Evolutionary conservation across 1,284 basidiomycete species (phyloP), one percentile per base, ranked within the genome.

Genomic region (Trichosporon sp.): DNA sequence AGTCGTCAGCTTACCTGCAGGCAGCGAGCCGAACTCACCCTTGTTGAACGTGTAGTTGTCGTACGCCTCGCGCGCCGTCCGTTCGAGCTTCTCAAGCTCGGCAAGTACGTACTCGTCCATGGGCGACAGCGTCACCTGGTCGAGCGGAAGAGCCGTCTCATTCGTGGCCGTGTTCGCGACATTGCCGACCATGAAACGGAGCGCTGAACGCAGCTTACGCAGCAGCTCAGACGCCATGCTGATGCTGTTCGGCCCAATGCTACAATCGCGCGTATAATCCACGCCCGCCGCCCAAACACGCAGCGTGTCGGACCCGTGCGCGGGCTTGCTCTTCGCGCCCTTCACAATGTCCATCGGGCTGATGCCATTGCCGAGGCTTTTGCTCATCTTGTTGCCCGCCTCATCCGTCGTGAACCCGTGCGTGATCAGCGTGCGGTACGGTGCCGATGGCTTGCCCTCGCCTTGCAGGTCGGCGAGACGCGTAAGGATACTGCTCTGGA

Each of bases 331-430:
- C 90, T 88, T 83, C 34, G 90, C 90, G 23, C 95, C 96, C 70
- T 89, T 81, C 44, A 98, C 88, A 72, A 98, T 86, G 1, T 87
- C 87, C 84, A 92, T 85, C 0, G 96, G 97, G 76, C 90, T 93
- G 63, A 98, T 83, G 27, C 98, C 90, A 76, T 99, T 99, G 3
- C 96, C 96, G 18, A 92, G 81, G 1, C 92, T 95, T 85, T 99
- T 99, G 88, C 94, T 97, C 97, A 99, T 99, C 84, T 99, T 99
- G 83, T 90, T 89, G 4, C 95, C 95, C 15, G 87, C 83, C 78
- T 92, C 89, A 78, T 99, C 97, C 4, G 98, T 87, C 2, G 98
- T 93, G 88, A 99, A 98, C 0, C 97, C 97, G 79, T 99, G 97
- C 0, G 97, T 98, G 71, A 98, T 90, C 58, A 99, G 84, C 12